phyloP scores from a whole-genome alignment of 2,329 filamentous ascomycete genomes.

The Colletotrichum spaethianum region DNA sequence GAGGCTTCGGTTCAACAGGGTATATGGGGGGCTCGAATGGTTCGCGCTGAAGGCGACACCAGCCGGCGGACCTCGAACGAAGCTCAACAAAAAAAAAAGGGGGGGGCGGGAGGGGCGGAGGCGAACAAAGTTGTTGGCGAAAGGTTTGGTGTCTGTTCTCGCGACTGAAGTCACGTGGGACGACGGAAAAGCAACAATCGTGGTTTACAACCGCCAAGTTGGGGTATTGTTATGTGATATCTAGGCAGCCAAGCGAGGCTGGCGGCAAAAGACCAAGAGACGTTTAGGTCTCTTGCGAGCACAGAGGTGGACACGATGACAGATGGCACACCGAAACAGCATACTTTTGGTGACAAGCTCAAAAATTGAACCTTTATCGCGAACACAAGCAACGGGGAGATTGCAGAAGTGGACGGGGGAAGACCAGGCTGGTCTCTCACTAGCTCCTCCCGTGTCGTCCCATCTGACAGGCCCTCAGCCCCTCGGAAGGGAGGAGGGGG shows the following conservation, averaged over 20 bases:
- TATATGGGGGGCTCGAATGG: background rate
- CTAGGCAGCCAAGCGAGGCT: background rate
- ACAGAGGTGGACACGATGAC: background rate
- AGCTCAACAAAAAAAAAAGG: too few relatives aligned
- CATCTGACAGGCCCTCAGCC: background rate
- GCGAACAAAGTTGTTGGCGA: background rate
- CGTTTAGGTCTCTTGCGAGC: background rate
- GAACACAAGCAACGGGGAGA: background rate
- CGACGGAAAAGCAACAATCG: background rate
- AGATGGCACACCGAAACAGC: background rate
- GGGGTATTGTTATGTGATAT: too few relatives aligned
- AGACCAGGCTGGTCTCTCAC: background rate
- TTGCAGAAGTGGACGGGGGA: background rate
- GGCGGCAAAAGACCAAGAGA: background rate
- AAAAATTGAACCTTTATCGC: background rate
- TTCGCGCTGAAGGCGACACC: background rate
- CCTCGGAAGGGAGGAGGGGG: too few relatives aligned
- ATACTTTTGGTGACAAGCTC: background rate
- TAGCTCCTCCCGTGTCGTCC: too few relatives aligned
- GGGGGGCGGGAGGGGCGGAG: too few relatives aligned
- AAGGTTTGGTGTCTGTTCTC: too few relatives aligned
- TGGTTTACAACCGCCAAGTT: background rate
- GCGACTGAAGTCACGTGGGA: background rate
- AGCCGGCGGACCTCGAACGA: background rate
- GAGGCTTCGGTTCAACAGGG: background rate